Conservation (phyloP, 306 rosid genomes). For the Fragaria iinumae region DNA sequence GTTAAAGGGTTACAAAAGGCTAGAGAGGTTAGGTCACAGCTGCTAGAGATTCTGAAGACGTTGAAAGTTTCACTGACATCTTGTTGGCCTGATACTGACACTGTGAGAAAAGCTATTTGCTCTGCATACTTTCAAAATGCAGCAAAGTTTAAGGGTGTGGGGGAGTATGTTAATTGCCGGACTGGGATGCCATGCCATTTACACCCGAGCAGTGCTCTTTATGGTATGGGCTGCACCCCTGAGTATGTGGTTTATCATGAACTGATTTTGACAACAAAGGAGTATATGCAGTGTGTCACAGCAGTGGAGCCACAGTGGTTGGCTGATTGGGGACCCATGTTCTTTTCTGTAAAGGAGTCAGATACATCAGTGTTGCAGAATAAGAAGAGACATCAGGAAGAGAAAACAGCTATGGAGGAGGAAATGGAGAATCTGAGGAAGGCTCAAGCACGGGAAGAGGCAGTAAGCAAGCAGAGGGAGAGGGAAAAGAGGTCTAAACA, state of each 20-base stretch:
- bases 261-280: slow-evolving; percentile 68
- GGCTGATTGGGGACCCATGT: slow-evolving; percentile 96
- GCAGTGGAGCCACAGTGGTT: slow-evolving; percentile 95
- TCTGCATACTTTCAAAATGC: slow-evolving; percentile 87
- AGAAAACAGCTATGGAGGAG: slow-evolving; percentile 85
- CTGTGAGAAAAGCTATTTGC: slow-evolving; percentile 69
- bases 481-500: slow-evolving; percentile 56
- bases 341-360: slow-evolving; percentile 85
- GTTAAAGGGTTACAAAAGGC: slow-evolving; percentile 92
- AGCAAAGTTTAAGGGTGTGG: slow-evolving; percentile 87
- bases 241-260: slow-evolving; percentile 88
- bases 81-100: slow-evolving; percentile 71
- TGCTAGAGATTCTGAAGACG: slow-evolving; percentile 78
- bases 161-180: slow-evolving; percentile 82
- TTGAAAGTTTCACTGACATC: slow-evolving; percentile 65
- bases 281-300: slow-evolving; percentile 96
- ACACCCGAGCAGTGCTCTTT: slow-evolving; percentile 90
- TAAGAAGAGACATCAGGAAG: slow-evolving; percentile 71
- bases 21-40: slow-evolving; percentile 88
- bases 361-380: slow-evolving; percentile 80
- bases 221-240: slow-evolving; percentile 93
- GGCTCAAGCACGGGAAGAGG: slow-evolving; percentile 64
- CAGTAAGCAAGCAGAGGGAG: slow-evolving; percentile 50
- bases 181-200: slow-evolving; percentile 94
- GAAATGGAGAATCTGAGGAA: slow-evolving; percentile 87